These are phyloP conservation scores for Magnaporthiopsis rhizophila DNA, from an alignment of 2,329 filamentous ascomycete genomes.

Conservation along the genomic window DNA sequence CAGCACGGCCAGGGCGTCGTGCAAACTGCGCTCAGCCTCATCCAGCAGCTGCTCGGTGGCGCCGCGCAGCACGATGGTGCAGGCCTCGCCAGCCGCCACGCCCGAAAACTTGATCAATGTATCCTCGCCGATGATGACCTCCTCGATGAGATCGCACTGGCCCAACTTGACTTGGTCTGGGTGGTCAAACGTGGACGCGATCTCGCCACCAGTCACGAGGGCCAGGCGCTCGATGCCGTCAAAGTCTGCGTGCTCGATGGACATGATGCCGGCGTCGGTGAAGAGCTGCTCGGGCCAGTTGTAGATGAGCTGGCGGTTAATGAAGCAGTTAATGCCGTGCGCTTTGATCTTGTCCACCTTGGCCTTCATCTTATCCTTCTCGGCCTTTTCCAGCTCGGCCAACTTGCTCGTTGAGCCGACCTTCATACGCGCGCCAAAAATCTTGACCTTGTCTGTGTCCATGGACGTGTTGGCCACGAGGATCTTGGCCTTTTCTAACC, in stretches of 20 bases:
- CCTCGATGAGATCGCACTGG: conserved; percentile 90
- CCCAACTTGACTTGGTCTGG: conserved; percentile 95
- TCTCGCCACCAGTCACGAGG: conserved; percentile 93
- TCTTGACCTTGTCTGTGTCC: conserved; percentile 99
- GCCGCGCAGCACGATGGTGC: conserved; percentile 92
- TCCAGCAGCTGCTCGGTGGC: conserved; percentile 96
- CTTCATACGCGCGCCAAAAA: conserved; percentile 95
- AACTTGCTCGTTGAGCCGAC: conserved; percentile 94
- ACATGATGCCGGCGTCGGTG: conserved; percentile 94
- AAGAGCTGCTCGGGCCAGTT: conserved; percentile 99
- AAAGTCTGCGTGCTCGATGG: conserved; percentile 98
- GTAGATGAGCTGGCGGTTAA: conserved; percentile 98
- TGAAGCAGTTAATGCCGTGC: conserved; percentile 99
- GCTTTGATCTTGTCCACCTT: conserved; percentile 99
- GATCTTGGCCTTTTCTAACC: conserved; percentile 96
- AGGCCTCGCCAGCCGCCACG: conserved; percentile 86
- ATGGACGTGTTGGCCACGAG: conserved; percentile 96
- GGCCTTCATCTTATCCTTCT: conserved; percentile 98
- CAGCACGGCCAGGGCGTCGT: conserved; percentile 91
- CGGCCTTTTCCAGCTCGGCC: conserved; percentile 95
- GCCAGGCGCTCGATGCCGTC: conserved; percentile 94
- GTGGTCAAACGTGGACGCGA: conserved; percentile 95
- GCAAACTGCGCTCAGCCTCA: conserved; percentile 90
- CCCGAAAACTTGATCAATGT: conserved; percentile 96
- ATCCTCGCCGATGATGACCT: conserved; percentile 97